Evolutionary conservation across 345 rosid species (phyloP), one percentile per base, ranked within the genome.

Genomic region (Garcia nutans): DNA sequence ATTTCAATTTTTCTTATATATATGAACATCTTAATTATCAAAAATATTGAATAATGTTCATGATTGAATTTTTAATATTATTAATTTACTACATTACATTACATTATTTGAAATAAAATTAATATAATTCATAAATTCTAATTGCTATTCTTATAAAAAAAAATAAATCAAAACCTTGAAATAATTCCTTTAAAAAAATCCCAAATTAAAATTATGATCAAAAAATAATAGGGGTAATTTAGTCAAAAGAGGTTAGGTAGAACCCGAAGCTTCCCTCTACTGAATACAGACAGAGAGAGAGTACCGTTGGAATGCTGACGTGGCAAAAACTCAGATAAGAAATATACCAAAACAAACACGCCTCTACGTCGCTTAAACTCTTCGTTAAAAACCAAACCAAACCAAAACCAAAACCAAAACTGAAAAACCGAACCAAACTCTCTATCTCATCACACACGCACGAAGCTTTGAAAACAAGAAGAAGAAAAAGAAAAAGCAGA

Each of bases 261-360:
- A 12, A 20, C 69, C 52, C 22, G 44, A 65, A 22, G 28, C 31
- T 28, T 28, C 31, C 2, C 28, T 10, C 10, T 5, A 44, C 47
- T 44, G 2, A 1, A 44, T 60, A 2, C 0, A 60, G 4, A 7
- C 13, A 22, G 26, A 59, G 28, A 9, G 5, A 26, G 42, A 10
- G 11, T 69, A 28, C 72, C 72, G 60, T 69, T 69, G 59, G 33
- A 11, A 50, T 52, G 26, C 60, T 52, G 72, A 69, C 60, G 72
- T 69, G 72, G 59, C 60, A 69, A 69, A 68, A 15, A 15, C 1
- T 41, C 22, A 42, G 72, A 68, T 23, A 68, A 68, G 50, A 47
- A 12, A 8, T 47, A 47, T 11, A 49, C 70, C 54, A 57, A 56
- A 23, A 19, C 60, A 8, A 6, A n/a, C 61, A 57, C 61, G 61